phyloP scores from a whole-genome alignment of 2,329 filamentous ascomycete species.

The Botryotinia calthae region DNA sequence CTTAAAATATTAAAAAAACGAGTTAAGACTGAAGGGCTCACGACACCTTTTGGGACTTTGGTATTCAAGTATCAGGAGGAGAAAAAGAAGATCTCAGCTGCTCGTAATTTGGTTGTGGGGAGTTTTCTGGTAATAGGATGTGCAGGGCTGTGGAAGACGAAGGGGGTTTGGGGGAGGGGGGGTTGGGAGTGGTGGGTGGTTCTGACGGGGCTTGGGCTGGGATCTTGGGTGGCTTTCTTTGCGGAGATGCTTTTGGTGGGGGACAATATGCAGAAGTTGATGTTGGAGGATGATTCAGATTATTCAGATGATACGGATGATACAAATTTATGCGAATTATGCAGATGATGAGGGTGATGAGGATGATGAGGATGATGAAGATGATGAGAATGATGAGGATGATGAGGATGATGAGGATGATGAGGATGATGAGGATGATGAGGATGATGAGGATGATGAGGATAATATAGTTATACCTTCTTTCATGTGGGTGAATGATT shows the following conservation, averaged over 20 bases:
- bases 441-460: background rate
- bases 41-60: background rate
- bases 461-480: no score
- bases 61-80: background rate
- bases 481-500: background rate
- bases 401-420: background rate
- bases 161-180: conserved; percentile 7
- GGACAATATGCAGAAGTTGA: background rate
- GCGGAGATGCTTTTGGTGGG: background rate
- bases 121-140: background rate
- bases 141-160: conserved; percentile 2
- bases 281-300: no score
- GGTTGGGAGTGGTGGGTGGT: background rate
- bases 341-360: background rate
- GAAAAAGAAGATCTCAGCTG: background rate
- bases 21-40: background rate
- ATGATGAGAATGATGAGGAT: background rate
- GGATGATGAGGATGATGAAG: background rate
- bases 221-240: background rate
- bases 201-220: background rate
- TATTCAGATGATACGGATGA: no score
- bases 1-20: background rate
- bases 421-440: background rate
- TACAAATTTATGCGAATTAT: no score
- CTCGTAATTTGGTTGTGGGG: background rate